These are phyloP conservation scores for Polymyxa betae DNA, from an alignment of 208 protist genomes.

Conservation along the genomic window DNA sequence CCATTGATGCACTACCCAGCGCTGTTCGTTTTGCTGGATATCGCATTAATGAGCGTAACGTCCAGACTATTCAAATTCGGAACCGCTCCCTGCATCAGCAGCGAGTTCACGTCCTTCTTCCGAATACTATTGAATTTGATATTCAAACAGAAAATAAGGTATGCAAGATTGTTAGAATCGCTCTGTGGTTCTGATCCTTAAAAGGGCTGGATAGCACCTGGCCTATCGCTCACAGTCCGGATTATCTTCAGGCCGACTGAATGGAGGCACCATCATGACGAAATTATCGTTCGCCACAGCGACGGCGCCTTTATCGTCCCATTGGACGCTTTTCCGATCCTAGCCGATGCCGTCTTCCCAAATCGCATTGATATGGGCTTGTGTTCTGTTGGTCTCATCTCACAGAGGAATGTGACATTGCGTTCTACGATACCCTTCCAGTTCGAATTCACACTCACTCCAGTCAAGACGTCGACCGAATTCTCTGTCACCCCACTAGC, in stretches of 20 bases:
- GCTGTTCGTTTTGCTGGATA: slow-evolving; percentile 29
- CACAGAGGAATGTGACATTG: background rate
- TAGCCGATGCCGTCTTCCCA: background rate
- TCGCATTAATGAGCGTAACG: background rate
- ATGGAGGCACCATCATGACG: background rate
- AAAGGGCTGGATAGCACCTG: slow-evolving; percentile 32
- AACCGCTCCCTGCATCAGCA: background rate
- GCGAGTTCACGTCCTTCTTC: slow-evolving; percentile 11
- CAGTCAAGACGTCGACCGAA: slow-evolving; percentile 23
- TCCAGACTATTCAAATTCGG: background rate
- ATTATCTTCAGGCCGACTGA: background rate
- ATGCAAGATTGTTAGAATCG: background rate
- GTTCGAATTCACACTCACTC: background rate
- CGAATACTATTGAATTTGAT: slow-evolving; percentile 48
- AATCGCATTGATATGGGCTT: slow-evolving; percentile 2
- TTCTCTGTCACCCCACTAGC: background rate
- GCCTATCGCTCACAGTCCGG: background rate
- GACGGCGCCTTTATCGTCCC: slow-evolving; percentile 22
- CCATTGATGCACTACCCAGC: background rate
- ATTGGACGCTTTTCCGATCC: background rate
- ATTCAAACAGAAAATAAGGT: background rate
- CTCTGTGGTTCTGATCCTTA: background rate
- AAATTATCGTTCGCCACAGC: background rate
- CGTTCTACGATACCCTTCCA: background rate
- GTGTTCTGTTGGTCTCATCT: background rate